Evolutionary conservation across 2,329 filamentous ascomycete genomes (phyloP).

Genomic region (Paramyrothecium roridum): DNA sequence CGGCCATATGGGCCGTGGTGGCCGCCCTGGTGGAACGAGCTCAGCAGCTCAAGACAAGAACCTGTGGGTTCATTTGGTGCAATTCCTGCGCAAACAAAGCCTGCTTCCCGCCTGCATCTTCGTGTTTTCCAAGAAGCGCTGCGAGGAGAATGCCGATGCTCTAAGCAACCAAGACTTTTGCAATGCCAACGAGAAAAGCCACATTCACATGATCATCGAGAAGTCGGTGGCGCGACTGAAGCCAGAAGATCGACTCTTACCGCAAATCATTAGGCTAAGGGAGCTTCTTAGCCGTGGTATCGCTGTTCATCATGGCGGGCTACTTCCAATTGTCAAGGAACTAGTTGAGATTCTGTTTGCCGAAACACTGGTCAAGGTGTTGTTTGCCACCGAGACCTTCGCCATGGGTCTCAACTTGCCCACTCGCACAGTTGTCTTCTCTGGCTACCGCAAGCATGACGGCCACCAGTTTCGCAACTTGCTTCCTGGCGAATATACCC

Average conservation of each 20-base stretch:
- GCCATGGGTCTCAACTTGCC: slow-evolving; percentile 97
- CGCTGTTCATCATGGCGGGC: slow-evolving; percentile 91
- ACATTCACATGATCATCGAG: slow-evolving; percentile 96
- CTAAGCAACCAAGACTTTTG: slow-evolving; percentile 94
- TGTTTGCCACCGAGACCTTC: slow-evolving; percentile 98
- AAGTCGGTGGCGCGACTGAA: slow-evolving; percentile 90
- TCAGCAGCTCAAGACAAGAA: slow-evolving; percentile 94
- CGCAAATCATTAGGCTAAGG: slow-evolving; percentile 83
- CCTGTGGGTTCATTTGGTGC: slow-evolving; percentile 93
- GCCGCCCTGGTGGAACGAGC: slow-evolving; percentile 79
- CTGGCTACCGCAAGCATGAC: slow-evolving; percentile 94
- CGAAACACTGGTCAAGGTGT: slow-evolving; percentile 89
- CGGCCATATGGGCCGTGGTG: slow-evolving; percentile 87
- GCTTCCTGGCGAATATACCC: slow-evolving; percentile 92
- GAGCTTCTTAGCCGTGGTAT: slow-evolving; percentile 86
- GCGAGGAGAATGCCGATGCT: slow-evolving; percentile 95
- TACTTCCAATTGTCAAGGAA: slow-evolving; percentile 96
- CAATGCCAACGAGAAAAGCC: slow-evolving; percentile 89
- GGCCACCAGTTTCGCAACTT: slow-evolving; percentile 89
- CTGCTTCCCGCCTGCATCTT: slow-evolving; percentile 94
- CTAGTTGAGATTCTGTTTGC: slow-evolving; percentile 96
- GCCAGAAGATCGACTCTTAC: slow-evolving; percentile 83
- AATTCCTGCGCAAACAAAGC: slow-evolving; percentile 81
- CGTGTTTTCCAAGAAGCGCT: slow-evolving; percentile 96
- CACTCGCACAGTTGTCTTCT: slow-evolving; percentile 95